Percentiles rank a stretch among this genome's conserved stretches.
Evolutionary conservation across 2,329 filamentous ascomycete species (phyloP).

Genomic region (Epichloe elymi): DNA sequence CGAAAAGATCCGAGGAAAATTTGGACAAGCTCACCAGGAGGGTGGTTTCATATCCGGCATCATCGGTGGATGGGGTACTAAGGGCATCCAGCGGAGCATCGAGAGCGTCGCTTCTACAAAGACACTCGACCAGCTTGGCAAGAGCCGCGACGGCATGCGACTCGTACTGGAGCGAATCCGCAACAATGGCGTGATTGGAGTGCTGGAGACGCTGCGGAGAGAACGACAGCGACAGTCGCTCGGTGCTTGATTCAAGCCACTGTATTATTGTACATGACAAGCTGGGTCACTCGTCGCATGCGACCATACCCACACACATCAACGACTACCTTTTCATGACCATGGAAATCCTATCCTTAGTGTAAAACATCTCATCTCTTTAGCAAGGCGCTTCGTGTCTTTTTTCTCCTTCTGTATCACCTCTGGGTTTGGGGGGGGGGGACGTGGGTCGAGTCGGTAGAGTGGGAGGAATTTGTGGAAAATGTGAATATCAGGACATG

Average conservation of each 20-base stretch:
- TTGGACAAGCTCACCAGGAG: constrained; percentile 33
- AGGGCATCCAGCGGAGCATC: constrained; percentile 65
- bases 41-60: constrained; percentile 37
- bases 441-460: not conserved
- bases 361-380: constrained; percentile 20
- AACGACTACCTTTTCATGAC: constrained; percentile 5
- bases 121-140: constrained; percentile 64
- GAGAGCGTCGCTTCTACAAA: constrained; percentile 66
- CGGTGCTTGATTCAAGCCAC: constrained; percentile 4
- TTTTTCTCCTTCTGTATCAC: constrained; percentile 8
- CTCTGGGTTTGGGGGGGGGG: not conserved
- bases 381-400: constrained; percentile 24
- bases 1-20: constrained; percentile 47
- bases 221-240: constrained; percentile 23
- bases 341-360: constrained; percentile 13
- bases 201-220: constrained; percentile 40
- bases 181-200: constrained; percentile 43
- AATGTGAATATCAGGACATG: not conserved
- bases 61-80: constrained; percentile 48
- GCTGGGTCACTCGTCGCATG: constrained; percentile 1
- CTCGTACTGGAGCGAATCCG: constrained; percentile 61
- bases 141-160: constrained; percentile 73
- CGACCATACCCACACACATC: not conserved
- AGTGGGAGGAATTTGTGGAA: not conserved
- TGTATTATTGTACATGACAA: constrained; percentile 3